Evolutionary conservation across 2,329 filamentous ascomycete species (phyloP).

Genomic region (Cordyceps tenuipes): DNA sequence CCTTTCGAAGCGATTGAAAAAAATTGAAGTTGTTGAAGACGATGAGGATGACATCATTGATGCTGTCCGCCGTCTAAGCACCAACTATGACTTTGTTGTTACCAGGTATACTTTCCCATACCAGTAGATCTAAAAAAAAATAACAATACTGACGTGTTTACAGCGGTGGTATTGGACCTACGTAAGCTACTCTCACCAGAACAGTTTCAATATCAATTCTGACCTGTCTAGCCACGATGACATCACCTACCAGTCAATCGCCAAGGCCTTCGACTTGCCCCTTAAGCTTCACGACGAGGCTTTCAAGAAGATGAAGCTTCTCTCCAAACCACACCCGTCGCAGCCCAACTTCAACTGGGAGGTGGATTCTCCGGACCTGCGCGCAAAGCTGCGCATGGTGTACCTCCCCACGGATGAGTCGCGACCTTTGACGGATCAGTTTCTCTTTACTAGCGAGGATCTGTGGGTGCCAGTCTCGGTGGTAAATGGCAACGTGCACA

Average conservation of each 20-base stretch:
- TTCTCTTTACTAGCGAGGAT: constrained; percentile 69
- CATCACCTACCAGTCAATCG: constrained; percentile 92
- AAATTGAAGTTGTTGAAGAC: constrained; percentile 88
- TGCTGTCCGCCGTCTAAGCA: constrained; percentile 77
- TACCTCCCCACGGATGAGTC: constrained; percentile 68
- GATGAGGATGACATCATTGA: constrained; percentile 87
- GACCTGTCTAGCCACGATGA: constrained; percentile 69
- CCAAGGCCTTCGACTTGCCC: constrained; percentile 73
- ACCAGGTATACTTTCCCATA: constrained; percentile 47
- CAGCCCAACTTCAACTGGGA: constrained; percentile 80
- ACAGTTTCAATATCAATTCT: background rate
- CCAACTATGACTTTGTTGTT: constrained; percentile 86
- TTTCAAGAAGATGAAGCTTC: constrained; percentile 71
- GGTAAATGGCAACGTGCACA: constrained; percentile 89
- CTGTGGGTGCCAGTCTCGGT: constrained; percentile 87
- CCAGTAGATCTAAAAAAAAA: background rate
- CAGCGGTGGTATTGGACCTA: constrained; percentile 88
- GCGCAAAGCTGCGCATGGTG: constrained; percentile 85
- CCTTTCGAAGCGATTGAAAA: constrained; percentile 56
- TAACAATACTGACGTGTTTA: background rate
- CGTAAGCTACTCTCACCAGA: constrained; percentile 45
- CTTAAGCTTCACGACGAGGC: constrained; percentile 71
- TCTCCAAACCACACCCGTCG: constrained; percentile 64
- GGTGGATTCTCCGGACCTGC: constrained; percentile 61
- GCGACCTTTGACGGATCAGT: constrained; percentile 59